phyloP scores from a whole-genome alignment of 371 early-diverging fungal genomes.

The Mortierella sp. region DNA sequence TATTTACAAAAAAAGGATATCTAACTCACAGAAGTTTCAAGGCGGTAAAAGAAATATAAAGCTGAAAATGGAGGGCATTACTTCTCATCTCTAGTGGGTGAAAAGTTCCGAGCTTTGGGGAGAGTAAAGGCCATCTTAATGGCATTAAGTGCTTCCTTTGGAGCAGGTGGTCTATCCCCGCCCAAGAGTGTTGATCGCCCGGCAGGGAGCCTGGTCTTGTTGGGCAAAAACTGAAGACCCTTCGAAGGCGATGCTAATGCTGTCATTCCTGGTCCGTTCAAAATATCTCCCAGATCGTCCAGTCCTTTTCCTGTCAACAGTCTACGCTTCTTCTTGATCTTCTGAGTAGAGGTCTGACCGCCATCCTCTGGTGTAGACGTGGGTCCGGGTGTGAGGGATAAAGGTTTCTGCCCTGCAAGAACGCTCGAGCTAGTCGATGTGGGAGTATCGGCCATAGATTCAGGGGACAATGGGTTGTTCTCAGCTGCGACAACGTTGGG shows the following conservation, averaged over 20 bases:
- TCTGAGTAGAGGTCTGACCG: neutral
- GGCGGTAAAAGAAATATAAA: neutral
- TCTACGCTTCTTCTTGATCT: conserved; percentile 54
- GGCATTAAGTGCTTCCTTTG: conserved; percentile 43
- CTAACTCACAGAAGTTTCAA: neutral
- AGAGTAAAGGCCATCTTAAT: conserved; percentile 52
- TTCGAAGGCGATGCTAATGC: conserved; percentile 26
- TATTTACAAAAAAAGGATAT: neutral
- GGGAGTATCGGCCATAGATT: conserved; percentile 5
- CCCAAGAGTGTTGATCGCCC: neutral
- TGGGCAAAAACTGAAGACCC: conserved; percentile 19
- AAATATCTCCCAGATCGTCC: conserved; percentile 46
- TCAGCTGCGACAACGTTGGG: neutral
- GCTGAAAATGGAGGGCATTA: neutral
- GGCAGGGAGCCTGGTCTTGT: conserved; percentile 4
- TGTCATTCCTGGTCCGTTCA: conserved; percentile 42
- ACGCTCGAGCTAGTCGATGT: neutral
- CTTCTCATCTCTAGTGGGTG: conserved; percentile 13
- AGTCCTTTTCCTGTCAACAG: conserved; percentile 50
- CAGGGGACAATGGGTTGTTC: neutral
- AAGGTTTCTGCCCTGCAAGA: neutral
- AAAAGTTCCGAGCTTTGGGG: conserved; percentile 35
- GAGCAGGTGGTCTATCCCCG: conserved; percentile 12
- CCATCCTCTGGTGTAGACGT: neutral
- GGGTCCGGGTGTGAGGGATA: neutral